phyloP scores from a whole-genome alignment of 441 rosid species.

The Raphanus hybrid region DNA sequence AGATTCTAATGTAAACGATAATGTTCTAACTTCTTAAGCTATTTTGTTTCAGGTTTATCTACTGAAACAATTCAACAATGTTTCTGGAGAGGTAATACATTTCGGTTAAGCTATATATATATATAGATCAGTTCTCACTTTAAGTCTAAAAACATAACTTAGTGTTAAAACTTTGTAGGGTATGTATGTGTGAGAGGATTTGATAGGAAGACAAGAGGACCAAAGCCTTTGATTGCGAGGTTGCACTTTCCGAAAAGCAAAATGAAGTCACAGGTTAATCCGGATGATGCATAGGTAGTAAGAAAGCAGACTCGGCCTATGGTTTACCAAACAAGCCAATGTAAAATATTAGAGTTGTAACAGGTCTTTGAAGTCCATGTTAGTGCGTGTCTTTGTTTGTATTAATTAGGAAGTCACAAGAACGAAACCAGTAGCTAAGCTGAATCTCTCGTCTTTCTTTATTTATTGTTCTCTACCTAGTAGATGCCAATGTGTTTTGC shows the following conservation, averaged over 20 bases:
- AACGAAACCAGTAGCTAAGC: neutral
- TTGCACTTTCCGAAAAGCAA: conserved; percentile 62
- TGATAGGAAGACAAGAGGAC: conserved; percentile 51
- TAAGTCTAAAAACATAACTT: neutral
- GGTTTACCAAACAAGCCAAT: no score
- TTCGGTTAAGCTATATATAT: conserved; percentile 11
- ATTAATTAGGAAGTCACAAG: no score
- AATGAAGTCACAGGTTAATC: conserved; percentile 28
- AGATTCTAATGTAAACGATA: neutral
- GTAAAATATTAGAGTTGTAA: neutral
- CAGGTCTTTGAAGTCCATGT: neutral
- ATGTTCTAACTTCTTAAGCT: neutral
- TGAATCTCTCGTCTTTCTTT: no score
- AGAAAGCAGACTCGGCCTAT: neutral
- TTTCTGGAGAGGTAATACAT: conserved; percentile 63
- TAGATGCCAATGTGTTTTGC: neutral
- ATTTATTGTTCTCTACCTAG: no score
- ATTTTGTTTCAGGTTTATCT: conserved; percentile 49
- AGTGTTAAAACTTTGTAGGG: conserved; percentile 39
- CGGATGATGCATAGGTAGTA: neutral
- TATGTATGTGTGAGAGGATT: conserved; percentile 64
- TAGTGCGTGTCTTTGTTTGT: neutral
- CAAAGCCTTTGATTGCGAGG: conserved; percentile 61
- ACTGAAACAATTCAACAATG: conserved; percentile 63
- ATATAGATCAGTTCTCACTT: neutral